Conservation (phyloP, 2,329 filamentous ascomycete species). For the Xylaria sp. region DNA sequence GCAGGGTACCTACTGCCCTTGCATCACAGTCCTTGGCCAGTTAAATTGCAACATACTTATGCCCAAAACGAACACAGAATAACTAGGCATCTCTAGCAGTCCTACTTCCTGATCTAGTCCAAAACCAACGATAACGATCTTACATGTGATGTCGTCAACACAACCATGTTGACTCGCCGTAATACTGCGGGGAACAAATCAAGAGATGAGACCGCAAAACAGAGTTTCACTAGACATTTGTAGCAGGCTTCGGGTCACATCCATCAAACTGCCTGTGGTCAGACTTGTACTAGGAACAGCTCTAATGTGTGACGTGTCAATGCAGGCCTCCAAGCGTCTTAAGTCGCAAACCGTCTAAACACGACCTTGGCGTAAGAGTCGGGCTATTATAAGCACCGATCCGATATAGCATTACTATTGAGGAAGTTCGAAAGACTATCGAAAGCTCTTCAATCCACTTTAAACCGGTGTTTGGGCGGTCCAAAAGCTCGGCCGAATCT, state of each 20-base stretch:
- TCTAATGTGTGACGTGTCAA: constrained; percentile 1
- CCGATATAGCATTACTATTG: not conserved
- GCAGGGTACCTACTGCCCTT: too few relatives aligned
- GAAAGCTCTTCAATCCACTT: not conserved
- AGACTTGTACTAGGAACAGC: not conserved
- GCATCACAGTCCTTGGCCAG: too few relatives aligned
- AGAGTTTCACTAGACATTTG: not conserved
- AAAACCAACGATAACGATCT: not conserved
- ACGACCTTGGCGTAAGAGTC: not conserved
- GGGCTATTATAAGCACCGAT: not conserved
- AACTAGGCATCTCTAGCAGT: not conserved
- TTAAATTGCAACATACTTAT: too few relatives aligned
- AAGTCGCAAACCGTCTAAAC: not conserved
- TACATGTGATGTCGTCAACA: not conserved
- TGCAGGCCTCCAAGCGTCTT: not conserved
- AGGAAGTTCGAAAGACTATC: not conserved
- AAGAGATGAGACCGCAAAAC: not conserved
- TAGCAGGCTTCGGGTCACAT: not conserved
- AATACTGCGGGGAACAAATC: not conserved
- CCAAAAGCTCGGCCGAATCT: not conserved
- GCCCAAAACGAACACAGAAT: not conserved
- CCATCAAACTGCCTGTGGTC: not conserved
- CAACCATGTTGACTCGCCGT: not conserved
- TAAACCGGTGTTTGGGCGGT: not conserved
- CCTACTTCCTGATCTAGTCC: not conserved